Base-by-base conservation (phyloP, 106 monocot genomes). In the Phalaenopsis equestris region DNA sequence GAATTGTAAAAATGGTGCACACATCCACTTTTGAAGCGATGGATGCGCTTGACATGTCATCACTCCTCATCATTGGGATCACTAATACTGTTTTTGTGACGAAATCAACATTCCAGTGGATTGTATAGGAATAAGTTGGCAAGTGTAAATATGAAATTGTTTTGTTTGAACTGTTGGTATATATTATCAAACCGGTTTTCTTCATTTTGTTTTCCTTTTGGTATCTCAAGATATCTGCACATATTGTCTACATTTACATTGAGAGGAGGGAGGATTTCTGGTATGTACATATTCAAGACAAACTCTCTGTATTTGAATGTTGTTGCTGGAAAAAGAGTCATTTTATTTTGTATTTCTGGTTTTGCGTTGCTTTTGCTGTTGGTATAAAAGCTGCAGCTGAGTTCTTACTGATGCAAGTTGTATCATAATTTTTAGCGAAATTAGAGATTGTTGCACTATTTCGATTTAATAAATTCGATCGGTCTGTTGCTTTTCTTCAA, bases 11-110 rank as follows among this genome's bases (percentile, higher is more conserved):
- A 75, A 43, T 36, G 73, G 24, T 41, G 81, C 73, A 55, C 41
- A 21, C 43, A 55, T 56, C 81, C 56, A 56, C 81, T 81, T 81
- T 81, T 73, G 42, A 55, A 41, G 73, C 37, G 41, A 81, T 74
- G 72, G 81, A 81, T 81, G 75, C 42, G 38, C 58, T 36, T 3
- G 57, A 24, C 17, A 24, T 6, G 52, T 42, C 68, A 38, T 52
- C 36, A 72, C 5, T 72, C 4, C 5, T 61, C 61, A 65, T 65
- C 64, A 23, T 65, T 23, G 23, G 21, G 64, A 8, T 9, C 8
- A 23, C 8, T 6, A 39, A 30, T 72, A 17, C 72, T 12, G 39
- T 5, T 72, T 74, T 17, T 42, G 19, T 74, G 4, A 45, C 7
- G 43, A 74, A 74, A 42, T 45, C 74, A 16, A 42, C 43, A 19